phyloP scores from a whole-genome alignment of 164 flowering plant species.

The Annona squamosa region DNA sequence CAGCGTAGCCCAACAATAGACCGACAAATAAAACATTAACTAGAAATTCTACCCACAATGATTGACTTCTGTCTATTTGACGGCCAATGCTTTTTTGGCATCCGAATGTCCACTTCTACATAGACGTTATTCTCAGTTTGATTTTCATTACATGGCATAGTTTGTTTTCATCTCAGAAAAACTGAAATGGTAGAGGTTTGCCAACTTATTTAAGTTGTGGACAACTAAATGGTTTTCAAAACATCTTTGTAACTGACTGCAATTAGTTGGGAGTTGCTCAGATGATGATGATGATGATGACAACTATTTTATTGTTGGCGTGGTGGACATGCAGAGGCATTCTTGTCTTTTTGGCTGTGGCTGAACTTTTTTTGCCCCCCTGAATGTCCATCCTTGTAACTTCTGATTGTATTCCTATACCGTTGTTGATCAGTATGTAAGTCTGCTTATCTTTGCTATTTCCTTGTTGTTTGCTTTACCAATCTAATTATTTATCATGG shows the following conservation, averaged over 20 bases:
- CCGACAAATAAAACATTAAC: too few relatives aligned
- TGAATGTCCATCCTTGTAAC: not conserved
- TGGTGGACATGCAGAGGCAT: not conserved
- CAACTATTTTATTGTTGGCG: not conserved
- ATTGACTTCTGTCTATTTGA: too few relatives aligned
- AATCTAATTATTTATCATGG: not conserved
- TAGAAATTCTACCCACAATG: too few relatives aligned
- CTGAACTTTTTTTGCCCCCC: too few relatives aligned
- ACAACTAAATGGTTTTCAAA: too few relatives aligned
- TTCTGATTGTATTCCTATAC: constrained; percentile 1
- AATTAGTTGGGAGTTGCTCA: too few relatives aligned
- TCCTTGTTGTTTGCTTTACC: not conserved
- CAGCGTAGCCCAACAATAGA: too few relatives aligned
- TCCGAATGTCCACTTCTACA: not conserved
- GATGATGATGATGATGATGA: too few relatives aligned
- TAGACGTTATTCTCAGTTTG: not conserved
- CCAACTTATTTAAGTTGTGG: too few relatives aligned
- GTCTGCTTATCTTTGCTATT: not conserved
- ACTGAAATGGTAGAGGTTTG: not conserved
- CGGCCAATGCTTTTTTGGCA: not conserved
- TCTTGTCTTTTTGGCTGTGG: not conserved
- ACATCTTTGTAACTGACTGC: too few relatives aligned
- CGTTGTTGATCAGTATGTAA: not conserved
- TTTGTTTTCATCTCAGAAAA: not conserved
- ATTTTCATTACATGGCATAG: not conserved